Percentiles rank a stretch among this genome's conserved stretches.
Evolutionary conservation across 331 rosid species (phyloP).

Genomic region (Cydonia oblonga): DNA sequence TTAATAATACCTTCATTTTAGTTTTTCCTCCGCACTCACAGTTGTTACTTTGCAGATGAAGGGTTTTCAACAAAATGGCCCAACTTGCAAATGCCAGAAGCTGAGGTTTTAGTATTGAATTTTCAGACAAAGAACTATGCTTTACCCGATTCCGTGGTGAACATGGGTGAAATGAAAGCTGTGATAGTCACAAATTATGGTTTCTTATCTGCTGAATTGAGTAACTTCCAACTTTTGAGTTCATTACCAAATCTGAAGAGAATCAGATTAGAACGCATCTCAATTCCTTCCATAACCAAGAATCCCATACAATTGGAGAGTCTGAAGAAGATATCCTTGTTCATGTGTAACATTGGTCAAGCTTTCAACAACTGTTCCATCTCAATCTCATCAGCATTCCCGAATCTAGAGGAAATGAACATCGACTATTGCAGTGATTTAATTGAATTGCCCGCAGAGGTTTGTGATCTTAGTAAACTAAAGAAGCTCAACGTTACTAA

Average conservation of each 20-base stretch:
- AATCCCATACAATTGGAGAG: background rate
- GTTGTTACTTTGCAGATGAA: background rate
- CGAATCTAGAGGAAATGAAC: conserved; percentile 12
- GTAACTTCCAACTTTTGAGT: background rate
- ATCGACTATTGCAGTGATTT: conserved; percentile 12
- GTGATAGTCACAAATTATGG: background rate
- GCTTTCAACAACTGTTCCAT: conserved; percentile 9
- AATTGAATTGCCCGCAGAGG: background rate
- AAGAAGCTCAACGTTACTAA: conserved; percentile 1
- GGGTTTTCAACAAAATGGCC: background rate
- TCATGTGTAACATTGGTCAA: conserved; percentile 8
- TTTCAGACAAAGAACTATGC: conserved; percentile 5
- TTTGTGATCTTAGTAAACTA: background rate
- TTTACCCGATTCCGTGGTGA: conserved; percentile 30
- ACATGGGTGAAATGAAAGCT: conserved; percentile 14
- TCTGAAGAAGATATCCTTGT: conserved; percentile 1
- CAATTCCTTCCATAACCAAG: conserved; percentile 21
- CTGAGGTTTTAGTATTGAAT: background rate
- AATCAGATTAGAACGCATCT: conserved; percentile 40
- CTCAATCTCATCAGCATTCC: background rate
- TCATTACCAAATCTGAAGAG: background rate
- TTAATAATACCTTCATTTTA: background rate
- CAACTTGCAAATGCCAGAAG: background rate
- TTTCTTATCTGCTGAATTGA: background rate
- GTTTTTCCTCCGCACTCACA: background rate